A percentile compares a stretch with the other conserved stretches of the same genome.
Evolutionary conservation across 2,329 filamentous ascomycete genomes (phyloP).

Genomic region (Metarhizium guizhouense): DNA sequence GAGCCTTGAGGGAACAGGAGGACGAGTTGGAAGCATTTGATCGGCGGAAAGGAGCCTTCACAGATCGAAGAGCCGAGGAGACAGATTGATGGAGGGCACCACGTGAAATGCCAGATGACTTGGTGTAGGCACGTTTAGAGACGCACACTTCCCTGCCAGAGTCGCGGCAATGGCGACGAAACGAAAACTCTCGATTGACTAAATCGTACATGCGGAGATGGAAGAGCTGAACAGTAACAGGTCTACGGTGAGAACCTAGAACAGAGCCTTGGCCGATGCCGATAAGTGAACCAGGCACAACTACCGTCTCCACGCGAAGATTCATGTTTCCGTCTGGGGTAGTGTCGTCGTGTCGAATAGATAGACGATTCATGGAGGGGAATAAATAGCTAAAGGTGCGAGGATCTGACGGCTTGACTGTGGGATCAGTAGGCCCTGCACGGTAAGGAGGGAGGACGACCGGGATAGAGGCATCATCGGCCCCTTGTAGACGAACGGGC

Average conservation of each 20-base stretch:
- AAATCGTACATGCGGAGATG: constrained; percentile 94
- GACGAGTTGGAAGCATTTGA: constrained; percentile 11
- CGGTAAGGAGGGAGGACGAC: constrained; percentile 1
- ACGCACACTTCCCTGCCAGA: constrained; percentile 91
- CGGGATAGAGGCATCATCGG: constrained; percentile 3
- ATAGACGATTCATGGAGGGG: constrained; percentile 71
- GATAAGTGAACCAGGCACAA: constrained; percentile 50
- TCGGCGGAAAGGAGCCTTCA: constrained; percentile 27
- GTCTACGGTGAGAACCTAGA: not conserved
- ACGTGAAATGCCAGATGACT: constrained; percentile 8
- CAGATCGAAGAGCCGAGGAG: constrained; percentile 39
- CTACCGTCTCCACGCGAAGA: constrained; percentile 73
- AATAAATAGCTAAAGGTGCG: constrained; percentile 78
- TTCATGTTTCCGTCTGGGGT: constrained; percentile 96
- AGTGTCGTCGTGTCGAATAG: constrained; percentile 83
- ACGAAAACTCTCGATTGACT: constrained; percentile 75
- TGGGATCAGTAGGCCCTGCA: not conserved
- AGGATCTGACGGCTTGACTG: constrained; percentile 55
- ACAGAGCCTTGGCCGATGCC: constrained; percentile 15
- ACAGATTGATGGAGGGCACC: constrained; percentile 17
- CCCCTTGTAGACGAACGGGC: not conserved
- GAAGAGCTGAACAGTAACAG: constrained; percentile 65
- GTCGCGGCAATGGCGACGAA: constrained; percentile 84
- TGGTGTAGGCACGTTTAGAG: constrained; percentile 58
- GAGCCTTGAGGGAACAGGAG: constrained; percentile 7